A percentile compares a stretch with the other conserved stretches of the same genome.
Conservation (phyloP, 768 basidiomycete genomes). For the Russula sp. region DNA sequence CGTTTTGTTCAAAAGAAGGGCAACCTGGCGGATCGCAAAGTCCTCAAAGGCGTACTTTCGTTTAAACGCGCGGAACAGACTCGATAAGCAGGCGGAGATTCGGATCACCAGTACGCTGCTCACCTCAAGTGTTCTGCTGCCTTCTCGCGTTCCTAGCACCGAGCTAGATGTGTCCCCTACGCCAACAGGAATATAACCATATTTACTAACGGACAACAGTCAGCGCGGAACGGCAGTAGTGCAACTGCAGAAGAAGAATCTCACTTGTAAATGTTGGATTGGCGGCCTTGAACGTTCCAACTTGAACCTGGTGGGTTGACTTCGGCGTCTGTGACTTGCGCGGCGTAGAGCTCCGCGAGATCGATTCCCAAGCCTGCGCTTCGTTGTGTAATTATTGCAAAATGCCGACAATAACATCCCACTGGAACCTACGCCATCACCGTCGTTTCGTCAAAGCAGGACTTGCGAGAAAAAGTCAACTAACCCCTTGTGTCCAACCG, state of each 20-base stretch:
- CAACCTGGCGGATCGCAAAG: conserved; percentile 67
- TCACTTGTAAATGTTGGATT: no score
- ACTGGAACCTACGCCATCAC: conserved; percentile 51
- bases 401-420: conserved; percentile 70
- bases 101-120: conserved; percentile 2
- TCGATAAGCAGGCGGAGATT: not conserved
- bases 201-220: conserved; percentile 42
- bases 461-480: not conserved
- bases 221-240: not conserved
- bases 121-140: conserved; percentile 66
- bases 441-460: conserved; percentile 39
- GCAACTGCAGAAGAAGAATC: conserved; percentile 35
- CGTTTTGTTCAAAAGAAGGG: conserved; percentile 56
- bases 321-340: conserved; percentile 58
- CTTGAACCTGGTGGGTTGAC: conserved; percentile 63
- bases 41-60: conserved; percentile 67
- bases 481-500: conserved; percentile 71
- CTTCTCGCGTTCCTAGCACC: conserved; percentile 64
- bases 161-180: conserved; percentile 59
- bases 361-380: conserved; percentile 56
- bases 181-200: conserved; percentile 61
- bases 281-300: no score
- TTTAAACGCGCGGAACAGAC: not conserved
- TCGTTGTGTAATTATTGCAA: conserved; percentile 74
- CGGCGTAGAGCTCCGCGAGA: conserved; percentile 59